Base-by-base conservation (phyloP, 371 early-diverging fungal genomes). In the Mucor indicus region DNA sequence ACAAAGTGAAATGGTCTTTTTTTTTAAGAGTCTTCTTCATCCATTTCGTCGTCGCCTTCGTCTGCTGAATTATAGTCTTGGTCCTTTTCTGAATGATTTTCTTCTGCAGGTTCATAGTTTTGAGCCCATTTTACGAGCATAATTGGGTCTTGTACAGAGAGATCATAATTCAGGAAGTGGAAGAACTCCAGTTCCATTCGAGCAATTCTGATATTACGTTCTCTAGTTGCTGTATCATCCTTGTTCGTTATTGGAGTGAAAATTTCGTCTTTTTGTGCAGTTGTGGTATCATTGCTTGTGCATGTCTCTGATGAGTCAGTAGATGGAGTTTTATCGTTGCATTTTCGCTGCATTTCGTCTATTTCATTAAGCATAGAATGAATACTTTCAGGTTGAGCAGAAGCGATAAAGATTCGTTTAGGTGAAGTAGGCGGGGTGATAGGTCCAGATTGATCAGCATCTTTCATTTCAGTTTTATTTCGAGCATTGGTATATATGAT, bases 171-270 rank as follows among this genome's bases (percentile, higher is more conserved):
- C 37, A 82, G 47, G 49, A 80, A 77, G 15, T 71, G 72, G 29
- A 82, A 40, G 48, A 82, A 82, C 48, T 82, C 83, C 42, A 71
- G 56, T 46, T 82, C 83, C 80, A 82, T 77, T 9, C 77, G 62
- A 25, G 52, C 48, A 19, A 68, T 60, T 29, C 57, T 48, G 24
- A 51, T 22, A 31, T 46, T 50, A 12, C 54, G 29, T 29, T 56
- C 50, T 32, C 48, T 35, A n/a, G n/a, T n/a, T n/a, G n/a, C n/a
- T n/a, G n/a, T n/a, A n/a, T n/a, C n/a, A n/a, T n/a, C n/a, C n/a
- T n/a, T n/a, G n/a, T n/a, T n/a, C n/a, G n/a, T n/a, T n/a, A n/a
- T n/a, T n/a, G n/a, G n/a, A n/a, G n/a, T n/a, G n/a, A n/a, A n/a
- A n/a, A n/a, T n/a, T 50, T 43, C 32, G 32, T 30, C 23, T 21